Evolutionary conservation across 2,329 filamentous ascomycete species (phyloP), one percentile per base, ranked within the genome.

Genomic region (Fusarium sp.): DNA sequence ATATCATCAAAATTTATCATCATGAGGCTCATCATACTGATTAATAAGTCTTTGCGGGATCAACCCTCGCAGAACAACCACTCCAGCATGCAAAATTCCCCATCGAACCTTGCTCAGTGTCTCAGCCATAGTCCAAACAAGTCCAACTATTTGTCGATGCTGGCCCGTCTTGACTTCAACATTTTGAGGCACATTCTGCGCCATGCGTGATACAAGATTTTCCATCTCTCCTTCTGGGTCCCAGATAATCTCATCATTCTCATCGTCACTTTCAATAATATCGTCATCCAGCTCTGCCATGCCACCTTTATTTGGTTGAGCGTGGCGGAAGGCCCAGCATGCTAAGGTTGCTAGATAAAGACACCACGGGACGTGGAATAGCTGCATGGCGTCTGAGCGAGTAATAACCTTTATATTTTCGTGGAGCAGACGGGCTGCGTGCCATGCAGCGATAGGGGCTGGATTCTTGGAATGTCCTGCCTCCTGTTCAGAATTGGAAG

Each of bases 61-160:
- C 36, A 80, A 46, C 1, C 76, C 77, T 17, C 74, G 68, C 39
- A 90, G 69, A 5, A 89, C 86, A 64, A 85, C 83, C 77, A 88
- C 87, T 1, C 85, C 87, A 69, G 88, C 85, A 65, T 88, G 86
- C 6, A 90, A 83, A 5, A 90, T 86, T 0, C 85, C 86, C 87
- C 88, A 90, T 50, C 87, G 72, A 2, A 89, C 83, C 56, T 84
- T 87, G 13, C 83, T 83, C 65, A 90, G 69, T 35, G 83, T 81
- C 67, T 84, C 82, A 4, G 84, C 84, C 76, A 89, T 87, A 1
- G 85, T 81, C 59, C 83, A 83, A 0, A 85, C 84, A 43, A 90
- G 62, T 0, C 85, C 85, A 18, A 81, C 82, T 0, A 36, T 55
- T 29, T 55, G 43, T 14, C 52, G 43, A 11, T 31, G 52, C 11